Conservation (phyloP, 805 yeast genomes). For the Candida methanosorbosa region DNA sequence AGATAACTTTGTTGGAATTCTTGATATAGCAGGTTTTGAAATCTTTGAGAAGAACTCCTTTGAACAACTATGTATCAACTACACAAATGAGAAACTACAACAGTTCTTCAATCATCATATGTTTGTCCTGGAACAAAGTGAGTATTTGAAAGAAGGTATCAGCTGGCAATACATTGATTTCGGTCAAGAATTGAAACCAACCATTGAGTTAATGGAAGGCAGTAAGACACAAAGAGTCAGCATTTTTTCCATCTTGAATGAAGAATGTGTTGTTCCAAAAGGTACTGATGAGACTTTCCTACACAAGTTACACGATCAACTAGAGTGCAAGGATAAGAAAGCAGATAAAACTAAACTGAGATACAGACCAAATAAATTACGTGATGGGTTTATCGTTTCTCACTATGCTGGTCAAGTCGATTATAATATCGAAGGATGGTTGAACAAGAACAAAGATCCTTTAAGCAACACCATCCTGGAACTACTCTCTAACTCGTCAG, state of each 20-base stretch:
- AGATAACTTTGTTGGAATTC: slow-evolving; percentile 37
- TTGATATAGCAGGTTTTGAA: slow-evolving; percentile 58
- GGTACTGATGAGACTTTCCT: slow-evolving; percentile 78
- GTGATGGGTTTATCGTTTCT: slow-evolving; percentile 71
- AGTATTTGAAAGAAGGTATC: slow-evolving; percentile 48
- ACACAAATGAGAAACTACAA: slow-evolving; percentile 52
- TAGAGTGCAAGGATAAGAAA: slow-evolving; percentile 31
- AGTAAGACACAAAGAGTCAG: slow-evolving; percentile 55
- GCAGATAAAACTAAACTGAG: slow-evolving; percentile 24
- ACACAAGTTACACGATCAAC: slow-evolving; percentile 62
- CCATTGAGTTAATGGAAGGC: slow-evolving; percentile 84
- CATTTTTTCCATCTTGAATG: slow-evolving; percentile 78
- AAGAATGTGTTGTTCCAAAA: slow-evolving; percentile 91
- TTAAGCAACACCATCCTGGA: slow-evolving; percentile 65
- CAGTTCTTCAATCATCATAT: slow-evolving; percentile 57
- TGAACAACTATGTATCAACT: slow-evolving; percentile 53
- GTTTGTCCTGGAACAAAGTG: slow-evolving; percentile 52
- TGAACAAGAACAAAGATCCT: slow-evolving; percentile 92
- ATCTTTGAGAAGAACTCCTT: slow-evolving; percentile 49
- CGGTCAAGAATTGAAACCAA: slow-evolving; percentile 90
- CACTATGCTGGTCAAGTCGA: slow-evolving; percentile 98
- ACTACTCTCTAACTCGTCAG: slow-evolving; percentile 49
- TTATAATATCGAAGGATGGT: slow-evolving; percentile 86
- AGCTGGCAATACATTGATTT: slow-evolving; percentile 79
- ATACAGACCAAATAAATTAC: slow-evolving; percentile 65